Percentiles rank a stretch among this genome's conserved stretches.
Conservation (phyloP, 2,329 filamentous ascomycete genomes). For the Fusarium sp. region DNA sequence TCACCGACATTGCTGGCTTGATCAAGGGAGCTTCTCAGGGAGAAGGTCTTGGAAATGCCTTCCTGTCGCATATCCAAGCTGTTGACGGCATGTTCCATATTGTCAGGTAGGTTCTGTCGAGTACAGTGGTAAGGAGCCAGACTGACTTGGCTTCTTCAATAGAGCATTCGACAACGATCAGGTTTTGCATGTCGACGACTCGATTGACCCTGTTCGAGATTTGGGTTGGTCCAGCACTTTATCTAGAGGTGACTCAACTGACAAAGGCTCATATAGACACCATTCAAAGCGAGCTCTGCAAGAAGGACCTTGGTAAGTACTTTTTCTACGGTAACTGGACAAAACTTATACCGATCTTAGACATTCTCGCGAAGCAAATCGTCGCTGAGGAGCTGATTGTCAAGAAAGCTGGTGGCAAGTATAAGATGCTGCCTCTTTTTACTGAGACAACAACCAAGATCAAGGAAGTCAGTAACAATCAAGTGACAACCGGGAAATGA, state of each 20-base stretch:
- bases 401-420: constrained; percentile 55
- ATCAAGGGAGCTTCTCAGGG: constrained; percentile 57
- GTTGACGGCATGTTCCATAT: constrained; percentile 58
- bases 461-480: constrained; percentile 33
- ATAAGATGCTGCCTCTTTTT: constrained; percentile 57
- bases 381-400: constrained; percentile 52
- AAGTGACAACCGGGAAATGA: rapidly evolving
- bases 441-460: constrained; percentile 55
- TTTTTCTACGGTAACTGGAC: rapidly evolving
- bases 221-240: constrained; percentile 45
- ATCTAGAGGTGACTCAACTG: background rate
- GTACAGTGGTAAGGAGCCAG: rapidly evolving
- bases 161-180: constrained; percentile 57
- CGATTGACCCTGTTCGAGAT: constrained; percentile 55
- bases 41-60: constrained; percentile 56
- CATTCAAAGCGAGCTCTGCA: constrained; percentile 44
- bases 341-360: constrained; percentile 24
- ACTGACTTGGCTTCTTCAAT: constrained; percentile 5
- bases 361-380: constrained; percentile 52
- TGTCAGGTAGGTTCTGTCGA: constrained; percentile 46
- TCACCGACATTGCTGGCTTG: constrained; percentile 57
- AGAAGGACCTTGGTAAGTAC: constrained; percentile 49
- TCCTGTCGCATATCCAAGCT: constrained; percentile 56
- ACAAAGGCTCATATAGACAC: constrained; percentile 24
- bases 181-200: constrained; percentile 57